Base-by-base conservation (phyloP, 2,329 filamentous ascomycete species). In the Rutstroemia sydowiana region DNA sequence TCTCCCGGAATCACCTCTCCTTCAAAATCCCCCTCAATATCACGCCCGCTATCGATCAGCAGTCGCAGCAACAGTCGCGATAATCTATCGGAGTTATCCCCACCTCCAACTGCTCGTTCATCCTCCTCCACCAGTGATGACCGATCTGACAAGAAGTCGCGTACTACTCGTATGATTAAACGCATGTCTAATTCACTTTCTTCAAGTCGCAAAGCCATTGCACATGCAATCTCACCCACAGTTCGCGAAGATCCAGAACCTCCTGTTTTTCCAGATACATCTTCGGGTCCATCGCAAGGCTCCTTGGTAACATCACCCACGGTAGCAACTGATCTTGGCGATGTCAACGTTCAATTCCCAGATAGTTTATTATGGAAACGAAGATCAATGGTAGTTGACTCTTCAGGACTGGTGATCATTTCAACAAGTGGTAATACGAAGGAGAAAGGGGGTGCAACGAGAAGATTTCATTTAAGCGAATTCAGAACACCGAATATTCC, bases 311-410 rank as follows among this genome's bases (percentile, higher is more conserved):
- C 59, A 55, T 53, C 21, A 48, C 31, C 48, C 20, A 30, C 41
- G 13, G 31, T 37, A 20, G 59, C 55, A 48, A 54, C 57, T 40
- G 58, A 64, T 55, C 57, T 67, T 52, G 89, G 91, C 45, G 88
- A 96, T 63, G 85, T 98, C 57, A 97, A 98, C 63, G 88, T 97
- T 10, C 93, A 98, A 67, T 96, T 98, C 66, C 93, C 93, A 0
- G 92, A 97, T 66, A 95, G 89, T 50, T 76, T 98, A 43, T 77
- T 98, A 11, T 98, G 93, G 93, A 98, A 97, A 73, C 86, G 92
- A 50, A 83, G 93, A 55, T 90, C 85, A 63, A 83, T 96, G 70
- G 85, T 85, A 58, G 81, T 98, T 52, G 91, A 97, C 67, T 81
- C 83, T 8, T 77, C 86, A 55, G 93, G 92, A 16, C 90, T 87